A percentile compares a stretch with the other conserved stretches of the same genome.
Conservation (phyloP, 208 protist genomes). For the Leishmania major region DNA sequence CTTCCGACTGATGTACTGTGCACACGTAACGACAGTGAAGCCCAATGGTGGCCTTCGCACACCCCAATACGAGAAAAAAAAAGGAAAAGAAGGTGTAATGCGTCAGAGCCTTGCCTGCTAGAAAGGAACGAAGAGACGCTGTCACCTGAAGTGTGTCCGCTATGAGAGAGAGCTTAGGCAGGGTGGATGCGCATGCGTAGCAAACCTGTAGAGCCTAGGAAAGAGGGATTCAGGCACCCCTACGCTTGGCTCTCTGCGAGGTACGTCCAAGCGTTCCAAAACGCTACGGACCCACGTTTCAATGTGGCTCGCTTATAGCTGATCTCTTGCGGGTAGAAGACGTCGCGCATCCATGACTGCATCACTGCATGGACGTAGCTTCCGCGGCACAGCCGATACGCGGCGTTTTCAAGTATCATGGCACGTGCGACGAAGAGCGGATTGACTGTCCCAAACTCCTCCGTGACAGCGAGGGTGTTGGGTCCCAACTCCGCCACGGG, state of each 20-base stretch:
- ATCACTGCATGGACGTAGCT: constrained; percentile 77
- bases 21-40: not conserved
- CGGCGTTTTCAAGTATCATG: constrained; percentile 73
- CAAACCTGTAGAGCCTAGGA: not conserved
- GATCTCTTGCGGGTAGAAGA: constrained; percentile 78
- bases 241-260: constrained; percentile 4
- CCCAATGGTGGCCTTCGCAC: not conserved
- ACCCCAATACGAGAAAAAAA: not conserved
- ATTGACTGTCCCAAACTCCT: constrained; percentile 84
- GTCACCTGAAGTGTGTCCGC: not conserved
- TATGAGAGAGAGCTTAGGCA: not conserved
- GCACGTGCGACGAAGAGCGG: constrained; percentile 57
- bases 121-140: not conserved
- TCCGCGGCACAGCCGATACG: constrained; percentile 53
- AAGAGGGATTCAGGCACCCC: not conserved
- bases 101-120: not conserved
- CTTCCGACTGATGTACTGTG: not conserved
- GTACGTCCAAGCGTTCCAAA: constrained; percentile 31
- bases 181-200: not conserved
- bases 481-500: constrained; percentile 45
- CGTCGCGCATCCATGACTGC: constrained; percentile 77
- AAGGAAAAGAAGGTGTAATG: not conserved
- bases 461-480: constrained; percentile 50
- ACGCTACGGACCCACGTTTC: constrained; percentile 42
- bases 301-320: constrained; percentile 63